Base-by-base conservation (phyloP, 2,329 filamentous ascomycete genomes). In the Phialocephala sp. region DNA sequence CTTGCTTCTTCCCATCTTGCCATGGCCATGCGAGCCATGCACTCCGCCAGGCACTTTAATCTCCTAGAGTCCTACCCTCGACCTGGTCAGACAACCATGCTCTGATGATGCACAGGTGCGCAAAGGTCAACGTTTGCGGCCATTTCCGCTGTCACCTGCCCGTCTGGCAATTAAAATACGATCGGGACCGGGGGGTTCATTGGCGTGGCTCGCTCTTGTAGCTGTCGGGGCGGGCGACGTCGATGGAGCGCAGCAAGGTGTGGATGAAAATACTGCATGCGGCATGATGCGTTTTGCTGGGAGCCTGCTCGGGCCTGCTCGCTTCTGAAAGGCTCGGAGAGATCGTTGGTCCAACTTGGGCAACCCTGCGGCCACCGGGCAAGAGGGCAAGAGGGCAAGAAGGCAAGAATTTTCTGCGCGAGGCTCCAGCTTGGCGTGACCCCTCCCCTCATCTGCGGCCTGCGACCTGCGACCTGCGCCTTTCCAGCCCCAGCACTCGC, bases 91-190 rank as follows among this genome's bases (percentile, higher is more conserved):
- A 62, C 61, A 66, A 60, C 62, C 55, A 63, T 68, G 60, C 47
- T 61, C 60, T 54, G 27, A 60, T 54, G 64, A 58, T 64, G 43
- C 58, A 60, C 52, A 32, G 35, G 24, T 50, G 36, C 54, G 62
- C 62, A 61, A 41, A 24, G 60, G 36, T n/a, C 57, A 61, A 54
- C 52, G 14, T 47, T 14, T 32, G 24, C 60, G 64, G 63, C 61
- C 66, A 66, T 45, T 59, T 67, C 67, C 65, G 63, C 66, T 62
- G 60, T 68, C 64, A 68, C 62, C 62, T 70, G 68, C 47, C 58
- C 66, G 41, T 56, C 39, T 57, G 18, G 62, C 56, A 66, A 65
- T 61, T 59, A 58, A 59, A 41, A 41, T 52, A 24, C 36, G 59
- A 56, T 62, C 32, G 9, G 37, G 15, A 37, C 22, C 22, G 32